Conservation (phyloP, 352 stramenopile species). For the Thalassiosira oceanica region DNA sequence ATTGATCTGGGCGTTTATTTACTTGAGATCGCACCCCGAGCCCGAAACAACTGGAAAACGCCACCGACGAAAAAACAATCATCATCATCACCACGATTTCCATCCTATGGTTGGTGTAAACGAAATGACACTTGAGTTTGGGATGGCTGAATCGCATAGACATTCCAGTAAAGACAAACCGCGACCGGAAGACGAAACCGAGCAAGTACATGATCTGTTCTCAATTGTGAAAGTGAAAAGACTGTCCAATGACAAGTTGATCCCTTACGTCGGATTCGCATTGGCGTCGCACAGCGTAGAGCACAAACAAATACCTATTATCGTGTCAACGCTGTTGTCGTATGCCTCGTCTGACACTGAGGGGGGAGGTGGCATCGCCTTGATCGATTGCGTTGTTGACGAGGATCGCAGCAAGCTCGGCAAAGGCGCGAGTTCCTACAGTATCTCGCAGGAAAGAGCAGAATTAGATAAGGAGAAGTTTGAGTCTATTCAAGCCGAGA, state of each 20-base stretch:
- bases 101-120: conserved; percentile 41
- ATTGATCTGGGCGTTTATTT: background rate
- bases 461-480: conserved; percentile 18
- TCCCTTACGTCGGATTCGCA: conserved; percentile 41
- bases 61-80: conserved; percentile 15
- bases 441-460: background rate
- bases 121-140: conserved; percentile 38
- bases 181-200: background rate
- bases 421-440: conserved; percentile 12
- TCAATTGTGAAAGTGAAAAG: conserved; percentile 17
- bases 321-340: conserved; percentile 39
- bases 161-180: background rate
- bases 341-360: conserved; percentile 45
- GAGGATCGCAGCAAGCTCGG: conserved; percentile 9
- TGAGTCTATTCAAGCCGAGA: conserved; percentile 24
- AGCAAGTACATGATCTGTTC: conserved; percentile 10
- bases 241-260: conserved; percentile 25
- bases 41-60: background rate
- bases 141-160: conserved; percentile 5
- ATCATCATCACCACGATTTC: conserved; percentile 42
- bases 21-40: background rate
- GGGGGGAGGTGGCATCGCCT: conserved; percentile 38
- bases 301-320: conserved; percentile 43
- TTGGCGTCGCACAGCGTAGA: conserved; percentile 34
- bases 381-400: conserved; percentile 46